Conservation (phyloP, 345 rosid species). For the Durio zibethinus region DNA sequence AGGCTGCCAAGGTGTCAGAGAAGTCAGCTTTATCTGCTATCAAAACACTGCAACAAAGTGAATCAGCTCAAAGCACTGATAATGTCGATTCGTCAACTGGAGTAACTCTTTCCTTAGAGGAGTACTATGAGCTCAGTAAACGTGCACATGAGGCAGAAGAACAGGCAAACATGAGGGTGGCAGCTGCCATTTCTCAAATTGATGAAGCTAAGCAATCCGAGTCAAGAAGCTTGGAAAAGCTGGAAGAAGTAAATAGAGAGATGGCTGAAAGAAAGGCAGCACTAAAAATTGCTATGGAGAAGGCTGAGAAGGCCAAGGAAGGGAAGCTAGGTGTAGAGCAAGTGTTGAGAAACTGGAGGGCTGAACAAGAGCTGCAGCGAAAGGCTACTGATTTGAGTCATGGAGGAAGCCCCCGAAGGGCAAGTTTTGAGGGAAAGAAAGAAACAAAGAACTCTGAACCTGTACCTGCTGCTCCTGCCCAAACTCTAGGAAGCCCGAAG, state of each 20-base stretch:
- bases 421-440: slow-evolving; percentile 35
- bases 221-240: slow-evolving; percentile 41
- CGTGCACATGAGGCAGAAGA: slow-evolving; percentile 77
- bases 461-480: slow-evolving; percentile 11
- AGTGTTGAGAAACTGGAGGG: slow-evolving; percentile 83
- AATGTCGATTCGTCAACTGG: slow-evolving; percentile 45
- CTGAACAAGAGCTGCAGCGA: slow-evolving; percentile 62
- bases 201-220: slow-evolving; percentile 72
- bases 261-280: slow-evolving; percentile 52
- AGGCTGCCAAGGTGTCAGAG: slow-evolving; percentile 82
- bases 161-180: slow-evolving; percentile 61
- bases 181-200: slow-evolving; percentile 61
- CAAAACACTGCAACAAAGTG: slow-evolving; percentile 81
- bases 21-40: slow-evolving; percentile 75
- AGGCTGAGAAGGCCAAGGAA: slow-evolving; percentile 85
- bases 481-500: slow-evolving; percentile 28
- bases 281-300: slow-evolving; percentile 55
- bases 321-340: slow-evolving; percentile 80
- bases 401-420: slow-evolving; percentile 26
- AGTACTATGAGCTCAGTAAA: slow-evolving; percentile 85
- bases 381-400: slow-evolving; percentile 45
- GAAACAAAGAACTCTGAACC: slow-evolving; percentile 27
- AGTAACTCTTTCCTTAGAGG: slow-evolving; percentile 70
- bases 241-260: slow-evolving; percentile 63
- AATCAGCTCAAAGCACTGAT: slow-evolving; percentile 36